phyloP scores from a whole-genome alignment of 164 flowering plant genomes.

The Tetrastigma voinierianum region DNA sequence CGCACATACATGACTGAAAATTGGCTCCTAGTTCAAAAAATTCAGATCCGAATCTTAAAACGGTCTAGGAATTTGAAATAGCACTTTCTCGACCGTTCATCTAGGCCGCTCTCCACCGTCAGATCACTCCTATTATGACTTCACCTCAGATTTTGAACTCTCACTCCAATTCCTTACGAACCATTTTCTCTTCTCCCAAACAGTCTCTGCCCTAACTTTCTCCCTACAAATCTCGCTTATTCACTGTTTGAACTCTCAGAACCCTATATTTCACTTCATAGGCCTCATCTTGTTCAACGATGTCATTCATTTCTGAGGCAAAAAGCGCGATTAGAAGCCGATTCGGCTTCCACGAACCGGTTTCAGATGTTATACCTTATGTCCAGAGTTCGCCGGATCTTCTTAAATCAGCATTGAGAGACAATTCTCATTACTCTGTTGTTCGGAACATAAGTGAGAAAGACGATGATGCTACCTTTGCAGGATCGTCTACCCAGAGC shows the following conservation, averaged over 20 bases:
- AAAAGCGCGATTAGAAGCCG: constrained; percentile 66
- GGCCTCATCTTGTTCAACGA: constrained; percentile 8
- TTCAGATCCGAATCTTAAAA: constrained; percentile 15
- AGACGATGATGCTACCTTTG: constrained; percentile 18
- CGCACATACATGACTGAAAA: too few relatives aligned
- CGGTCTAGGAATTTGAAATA: constrained; percentile 36
- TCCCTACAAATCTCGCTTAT: not conserved
- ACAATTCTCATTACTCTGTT: constrained; percentile 16
- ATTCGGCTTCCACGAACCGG: constrained; percentile 50
- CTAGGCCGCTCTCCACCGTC: constrained; percentile 12
- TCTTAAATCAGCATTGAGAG: constrained; percentile 44
- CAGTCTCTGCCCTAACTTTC: not conserved
- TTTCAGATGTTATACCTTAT: constrained; percentile 19
- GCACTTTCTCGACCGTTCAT: constrained; percentile 26
- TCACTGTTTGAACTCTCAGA: not conserved
- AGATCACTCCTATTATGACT: constrained; percentile 3
- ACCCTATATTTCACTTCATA: not conserved
- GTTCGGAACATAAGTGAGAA: constrained; percentile 26
- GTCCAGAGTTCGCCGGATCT: constrained; percentile 47
- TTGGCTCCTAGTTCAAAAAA: constrained; percentile 3
- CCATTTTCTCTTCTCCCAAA: not conserved
- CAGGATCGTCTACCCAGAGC: constrained; percentile 32
- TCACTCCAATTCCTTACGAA: not conserved
- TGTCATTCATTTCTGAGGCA: constrained; percentile 70
- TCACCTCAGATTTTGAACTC: not conserved